Conservation (phyloP, 2,329 filamentous ascomycete species). For the Diplodia scrobiculata region DNA sequence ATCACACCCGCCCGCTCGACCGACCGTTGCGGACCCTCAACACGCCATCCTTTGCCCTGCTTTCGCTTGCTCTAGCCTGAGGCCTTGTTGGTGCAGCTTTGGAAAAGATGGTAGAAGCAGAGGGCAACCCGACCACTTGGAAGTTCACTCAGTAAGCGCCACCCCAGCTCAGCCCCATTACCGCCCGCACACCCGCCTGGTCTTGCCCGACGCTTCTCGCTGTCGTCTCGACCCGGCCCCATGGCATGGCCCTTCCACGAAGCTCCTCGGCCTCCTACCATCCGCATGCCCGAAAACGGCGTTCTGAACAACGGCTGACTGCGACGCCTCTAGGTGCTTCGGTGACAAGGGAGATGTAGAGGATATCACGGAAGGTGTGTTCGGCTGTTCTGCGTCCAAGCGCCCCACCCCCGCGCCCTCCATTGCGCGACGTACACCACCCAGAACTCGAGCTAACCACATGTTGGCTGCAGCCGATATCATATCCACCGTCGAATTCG, state of each 20-base stretch:
- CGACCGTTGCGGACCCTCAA: constrained; percentile 13
- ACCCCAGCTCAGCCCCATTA: not conserved
- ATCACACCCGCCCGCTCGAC: constrained; percentile 17
- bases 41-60: constrained; percentile 4
- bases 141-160: constrained; percentile 95
- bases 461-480: constrained; percentile 75
- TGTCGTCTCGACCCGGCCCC: not conserved
- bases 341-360: constrained; percentile 99
- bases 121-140: constrained; percentile 93
- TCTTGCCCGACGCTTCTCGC: not conserved
- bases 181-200: not conserved
- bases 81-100: constrained; percentile 30
- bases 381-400: constrained; percentile 24
- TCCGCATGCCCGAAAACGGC: not conserved
- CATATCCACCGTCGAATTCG: constrained; percentile 88
- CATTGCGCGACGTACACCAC: not conserved
- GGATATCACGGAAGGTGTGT: constrained; percentile 85
- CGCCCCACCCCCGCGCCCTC: constrained; percentile 27
- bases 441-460: constrained; percentile 23
- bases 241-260: not conserved
- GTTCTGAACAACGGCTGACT: constrained; percentile 15
- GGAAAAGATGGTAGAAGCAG: constrained; percentile 89
- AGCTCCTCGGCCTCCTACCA: constrained; percentile 1
- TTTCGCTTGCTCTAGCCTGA: constrained; percentile 21
- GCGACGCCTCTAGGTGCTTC: constrained; percentile 71